A percentile compares a stretch with the other conserved stretches of the same genome.
Evolutionary conservation across 768 basidiomycete genomes (phyloP).

Genomic region (Podaxis sp.): DNA sequence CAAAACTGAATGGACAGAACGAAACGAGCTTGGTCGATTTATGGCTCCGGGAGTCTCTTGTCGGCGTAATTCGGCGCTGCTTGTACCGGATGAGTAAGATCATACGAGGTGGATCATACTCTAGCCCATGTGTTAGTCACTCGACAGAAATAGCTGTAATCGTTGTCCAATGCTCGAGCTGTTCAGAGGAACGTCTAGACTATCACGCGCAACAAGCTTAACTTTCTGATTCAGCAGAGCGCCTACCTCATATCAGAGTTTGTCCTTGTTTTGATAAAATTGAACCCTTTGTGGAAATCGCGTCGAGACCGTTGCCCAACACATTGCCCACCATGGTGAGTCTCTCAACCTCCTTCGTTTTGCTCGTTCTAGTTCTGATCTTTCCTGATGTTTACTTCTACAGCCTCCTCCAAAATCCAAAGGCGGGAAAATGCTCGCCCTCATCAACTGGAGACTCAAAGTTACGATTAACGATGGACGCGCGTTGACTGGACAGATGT

Average conservation of each 20-base stretch:
- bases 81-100: neutral
- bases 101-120: neutral
- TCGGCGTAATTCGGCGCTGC: neutral
- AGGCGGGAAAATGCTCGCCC: constrained; percentile 96
- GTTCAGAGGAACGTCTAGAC: neutral
- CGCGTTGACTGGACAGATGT: constrained; percentile 95
- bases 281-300: constrained; percentile 16
- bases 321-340: constrained; percentile 58
- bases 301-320: constrained; percentile 18
- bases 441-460: constrained; percentile 97
- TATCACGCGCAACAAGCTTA: neutral
- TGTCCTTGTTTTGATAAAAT: constrained; percentile 25
- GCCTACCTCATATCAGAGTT: constrained; percentile 16
- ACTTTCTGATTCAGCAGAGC: neutral
- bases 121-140: neutral
- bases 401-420: constrained; percentile 96
- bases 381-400: constrained; percentile 11
- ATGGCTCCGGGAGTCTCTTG: neutral
- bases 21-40: neutral
- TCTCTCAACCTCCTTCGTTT: neutral
- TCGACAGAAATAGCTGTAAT: neutral
- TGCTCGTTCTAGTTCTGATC: constrained; percentile 16
- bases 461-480: constrained; percentile 98
- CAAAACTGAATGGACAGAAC: neutral
- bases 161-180: neutral